Base-by-base conservation (phyloP, 352 stramenopile species). In the Phytopythium litorale region DNA sequence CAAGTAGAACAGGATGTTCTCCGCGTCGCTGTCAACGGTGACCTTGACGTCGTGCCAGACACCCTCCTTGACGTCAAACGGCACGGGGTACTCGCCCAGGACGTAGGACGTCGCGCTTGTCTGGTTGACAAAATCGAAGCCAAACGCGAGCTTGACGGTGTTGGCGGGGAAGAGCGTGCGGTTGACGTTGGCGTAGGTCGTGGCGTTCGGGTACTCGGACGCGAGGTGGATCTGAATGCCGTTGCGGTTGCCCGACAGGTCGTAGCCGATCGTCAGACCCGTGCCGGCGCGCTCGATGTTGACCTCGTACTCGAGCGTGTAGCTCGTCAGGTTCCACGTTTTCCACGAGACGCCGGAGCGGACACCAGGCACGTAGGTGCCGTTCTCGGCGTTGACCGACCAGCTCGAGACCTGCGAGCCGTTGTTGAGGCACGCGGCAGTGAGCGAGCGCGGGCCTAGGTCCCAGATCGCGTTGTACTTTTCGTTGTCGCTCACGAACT, bases 1-100 rank as follows among this genome's bases (percentile, higher is more conserved):
- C 16, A 70, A 13, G 4, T 58, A 72, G 60, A 72, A 70, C 13
- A 64, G 51, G 19, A 70, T 72, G 64, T 72, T 75, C 21, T 64
- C 76, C 19, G 85, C 73, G 3, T 64, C 62, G 3, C 79, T 71
- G 64, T 91, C 78, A 3, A 91, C 83, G 0, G 69, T 78, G 54
- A 93, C 78, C 73, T 91, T 86, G 52, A 89, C 69, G 21, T 76
- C 70, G 66, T 79, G 78, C 52, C 83, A 79, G 30, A 72, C 84
- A 48, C 73, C 72, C 58, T 92, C 87, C 76, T 89, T 89, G 55
- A 92, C 88, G 21, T 68, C 80, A 55, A 90, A 81, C 37, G 80
- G 83, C 65, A 88, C 68, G 19, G 65, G 25, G 54, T 72, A 75
- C 43, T 75, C 60, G 11, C 68, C 68, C 33, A 71, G 30, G 13